These are phyloP conservation scores for Stygiomarasmius scandens DNA, from an alignment of 1,284 basidiomycete species.

Conservation along the genomic window DNA sequence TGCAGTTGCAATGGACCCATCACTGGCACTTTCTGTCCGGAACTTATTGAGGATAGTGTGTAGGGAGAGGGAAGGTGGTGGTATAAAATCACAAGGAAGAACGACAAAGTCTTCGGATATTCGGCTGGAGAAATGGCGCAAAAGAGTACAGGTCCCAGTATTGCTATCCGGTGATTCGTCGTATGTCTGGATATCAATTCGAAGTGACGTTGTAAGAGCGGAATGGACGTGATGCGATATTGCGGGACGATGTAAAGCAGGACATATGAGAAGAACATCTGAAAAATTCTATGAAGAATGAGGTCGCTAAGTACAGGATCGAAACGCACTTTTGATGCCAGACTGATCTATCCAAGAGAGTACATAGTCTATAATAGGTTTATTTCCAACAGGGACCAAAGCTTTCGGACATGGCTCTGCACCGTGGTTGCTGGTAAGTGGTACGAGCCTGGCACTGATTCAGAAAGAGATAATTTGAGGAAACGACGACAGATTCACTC, in stretches of 20 bases:
- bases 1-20: constrained; percentile 74
- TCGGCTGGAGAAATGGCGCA: constrained; percentile 68
- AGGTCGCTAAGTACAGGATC: constrained; percentile 15
- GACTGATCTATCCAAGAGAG: constrained; percentile 87
- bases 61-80: constrained; percentile 74
- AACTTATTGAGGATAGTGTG: constrained; percentile 80
- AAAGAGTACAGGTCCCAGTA: constrained; percentile 69
- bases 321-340: constrained; percentile 73
- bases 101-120: constrained; percentile 86
- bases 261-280: constrained; percentile 89
- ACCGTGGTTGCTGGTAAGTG: constrained; percentile 72
- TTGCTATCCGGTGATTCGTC: constrained; percentile 69
- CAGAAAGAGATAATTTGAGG: neutral
- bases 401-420: constrained; percentile 83
- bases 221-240: constrained; percentile 84
- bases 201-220: constrained; percentile 57
- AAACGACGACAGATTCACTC: constrained; percentile 54
- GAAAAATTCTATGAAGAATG: constrained; percentile 13
- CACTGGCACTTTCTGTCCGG: constrained; percentile 64
- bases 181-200: constrained; percentile 74
- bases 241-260: constrained; percentile 69
- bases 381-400: constrained; percentile 85
- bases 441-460: constrained; percentile 57
- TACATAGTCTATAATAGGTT: constrained; percentile 83
- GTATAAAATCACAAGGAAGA: constrained; percentile 90